Evolutionary conservation across 2,329 filamentous ascomycete genomes (phyloP).

Genomic region (Teratosphaeria gauchensis): DNA sequence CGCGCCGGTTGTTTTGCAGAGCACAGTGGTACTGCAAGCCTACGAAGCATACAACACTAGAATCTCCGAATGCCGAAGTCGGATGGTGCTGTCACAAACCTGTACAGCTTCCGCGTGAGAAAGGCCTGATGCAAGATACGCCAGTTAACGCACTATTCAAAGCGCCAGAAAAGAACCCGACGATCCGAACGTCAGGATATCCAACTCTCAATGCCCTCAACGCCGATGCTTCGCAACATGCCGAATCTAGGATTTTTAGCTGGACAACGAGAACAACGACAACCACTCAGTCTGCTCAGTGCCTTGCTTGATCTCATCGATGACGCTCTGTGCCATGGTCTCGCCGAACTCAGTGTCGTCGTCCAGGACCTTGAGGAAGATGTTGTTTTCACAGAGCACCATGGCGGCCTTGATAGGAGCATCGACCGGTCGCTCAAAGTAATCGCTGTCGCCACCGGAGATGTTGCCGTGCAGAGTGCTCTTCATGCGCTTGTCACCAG

Average conservation of each 20-base stretch:
- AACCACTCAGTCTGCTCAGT: background rate
- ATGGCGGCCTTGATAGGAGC: conserved; percentile 54
- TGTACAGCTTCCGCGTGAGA: background rate
- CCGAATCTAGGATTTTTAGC: background rate
- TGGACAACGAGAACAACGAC: background rate
- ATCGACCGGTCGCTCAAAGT: conserved; percentile 56
- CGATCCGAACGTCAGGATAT: background rate
- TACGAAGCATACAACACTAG: background rate
- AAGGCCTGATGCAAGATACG: background rate
- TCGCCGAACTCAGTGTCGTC: conserved; percentile 29
- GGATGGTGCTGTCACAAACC: background rate
- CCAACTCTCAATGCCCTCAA: background rate
- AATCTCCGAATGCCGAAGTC: background rate
- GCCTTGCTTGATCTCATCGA: background rate
- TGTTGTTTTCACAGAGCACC: conserved; percentile 47
- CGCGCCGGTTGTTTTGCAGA: background rate
- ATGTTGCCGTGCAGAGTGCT: conserved; percentile 57
- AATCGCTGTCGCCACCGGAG: conserved; percentile 59
- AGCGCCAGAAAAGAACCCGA: background rate
- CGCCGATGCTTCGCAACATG: background rate
- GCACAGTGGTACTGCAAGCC: background rate
- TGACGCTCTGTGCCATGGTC: conserved; percentile 17
- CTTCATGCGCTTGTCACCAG: conserved; percentile 57
- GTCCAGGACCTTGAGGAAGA: conserved; percentile 46
- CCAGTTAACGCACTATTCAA: background rate